Percentiles rank a stretch among this genome's conserved stretches.
These are phyloP conservation scores for Prunus fruticosa DNA, from an alignment of 306 rosid genomes.

Conservation along the genomic window DNA sequence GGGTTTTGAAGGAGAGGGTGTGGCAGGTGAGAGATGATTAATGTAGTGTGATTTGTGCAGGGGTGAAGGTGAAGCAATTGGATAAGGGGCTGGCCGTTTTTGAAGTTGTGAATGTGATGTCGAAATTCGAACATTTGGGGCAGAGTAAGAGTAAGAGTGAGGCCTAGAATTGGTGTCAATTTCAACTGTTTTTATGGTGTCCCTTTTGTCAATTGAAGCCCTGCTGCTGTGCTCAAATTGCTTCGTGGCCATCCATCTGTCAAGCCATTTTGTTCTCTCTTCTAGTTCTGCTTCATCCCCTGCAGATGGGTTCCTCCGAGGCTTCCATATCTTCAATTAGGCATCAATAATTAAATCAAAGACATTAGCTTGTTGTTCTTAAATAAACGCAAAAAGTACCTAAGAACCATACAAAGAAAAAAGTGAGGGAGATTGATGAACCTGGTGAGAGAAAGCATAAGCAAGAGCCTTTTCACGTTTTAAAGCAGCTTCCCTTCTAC, in stretches of 20 bases:
- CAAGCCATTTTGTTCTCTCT: constrained; percentile 38
- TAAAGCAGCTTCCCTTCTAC: constrained; percentile 26
- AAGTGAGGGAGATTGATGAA: not conserved
- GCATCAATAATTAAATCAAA: not conserved
- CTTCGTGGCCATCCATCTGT: constrained; percentile 37
- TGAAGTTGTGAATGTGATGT: not conserved
- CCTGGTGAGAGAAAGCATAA: constrained; percentile 39
- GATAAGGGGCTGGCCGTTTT: constrained; percentile 9
- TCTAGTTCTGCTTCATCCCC: constrained; percentile 28
- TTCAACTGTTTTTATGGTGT: constrained; percentile 28
- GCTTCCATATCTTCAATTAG: constrained; percentile 30
- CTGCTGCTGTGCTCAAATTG: constrained; percentile 20
- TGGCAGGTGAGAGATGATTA: constrained; percentile 5
- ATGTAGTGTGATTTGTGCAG: constrained; percentile 16
- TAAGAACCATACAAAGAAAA: not conserved
- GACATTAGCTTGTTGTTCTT: not conserved
- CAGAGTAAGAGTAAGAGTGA: not conserved
- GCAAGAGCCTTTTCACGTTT: constrained; percentile 43
- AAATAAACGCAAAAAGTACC: not conserved
- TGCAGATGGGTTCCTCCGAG: constrained; percentile 16
- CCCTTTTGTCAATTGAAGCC: constrained; percentile 18
- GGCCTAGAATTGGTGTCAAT: constrained; percentile 21
- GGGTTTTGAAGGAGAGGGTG: constrained; percentile 30
- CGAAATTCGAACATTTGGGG: not conserved
- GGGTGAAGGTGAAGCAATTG: constrained; percentile 12